These are phyloP conservation scores for Puccinia novopanici DNA, from an alignment of 1,284 basidiomycete species.

Conservation along the genomic window DNA sequence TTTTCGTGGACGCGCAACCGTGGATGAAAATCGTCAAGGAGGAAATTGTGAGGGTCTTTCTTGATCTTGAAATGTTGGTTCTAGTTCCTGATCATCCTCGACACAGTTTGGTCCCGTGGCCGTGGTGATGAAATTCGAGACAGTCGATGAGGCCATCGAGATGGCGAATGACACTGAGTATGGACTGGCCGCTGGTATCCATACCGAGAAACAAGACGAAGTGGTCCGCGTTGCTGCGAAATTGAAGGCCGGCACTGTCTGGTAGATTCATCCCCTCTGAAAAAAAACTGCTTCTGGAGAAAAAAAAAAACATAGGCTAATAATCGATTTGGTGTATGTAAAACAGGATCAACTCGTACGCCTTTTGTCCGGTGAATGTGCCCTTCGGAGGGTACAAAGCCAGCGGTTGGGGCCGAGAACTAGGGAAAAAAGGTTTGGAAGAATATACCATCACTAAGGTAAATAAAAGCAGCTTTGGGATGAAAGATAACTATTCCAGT, in stretches of 20 bases:
- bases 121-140: constrained; percentile 54
- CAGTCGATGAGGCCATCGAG: constrained; percentile 64
- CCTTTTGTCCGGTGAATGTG: constrained; percentile 65
- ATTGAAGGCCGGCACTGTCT: constrained; percentile 71
- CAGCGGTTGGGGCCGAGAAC: constrained; percentile 78
- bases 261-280: constrained; percentile 45
- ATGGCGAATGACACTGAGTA: constrained; percentile 82
- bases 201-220: constrained; percentile 80
- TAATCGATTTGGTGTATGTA: constrained; percentile 15
- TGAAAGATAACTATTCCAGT: neutral
- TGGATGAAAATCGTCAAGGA: constrained; percentile 55
- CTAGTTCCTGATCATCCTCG: neutral
- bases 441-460: constrained; percentile 51
- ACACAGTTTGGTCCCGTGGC: constrained; percentile 56
- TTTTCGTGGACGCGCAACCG: constrained; percentile 53
- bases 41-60: constrained; percentile 52
- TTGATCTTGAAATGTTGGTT: neutral
- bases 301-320: constrained; percentile 51
- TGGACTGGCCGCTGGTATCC: constrained; percentile 82
- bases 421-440: constrained; percentile 75
- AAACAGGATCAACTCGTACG: constrained; percentile 30
- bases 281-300: neutral
- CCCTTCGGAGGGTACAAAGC: constrained; percentile 93
- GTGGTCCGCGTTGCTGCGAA: constrained; percentile 79
- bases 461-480: neutral